Base-by-base conservation (phyloP, 768 basidiomycete genomes). In the Auriculariales sp. region DNA sequence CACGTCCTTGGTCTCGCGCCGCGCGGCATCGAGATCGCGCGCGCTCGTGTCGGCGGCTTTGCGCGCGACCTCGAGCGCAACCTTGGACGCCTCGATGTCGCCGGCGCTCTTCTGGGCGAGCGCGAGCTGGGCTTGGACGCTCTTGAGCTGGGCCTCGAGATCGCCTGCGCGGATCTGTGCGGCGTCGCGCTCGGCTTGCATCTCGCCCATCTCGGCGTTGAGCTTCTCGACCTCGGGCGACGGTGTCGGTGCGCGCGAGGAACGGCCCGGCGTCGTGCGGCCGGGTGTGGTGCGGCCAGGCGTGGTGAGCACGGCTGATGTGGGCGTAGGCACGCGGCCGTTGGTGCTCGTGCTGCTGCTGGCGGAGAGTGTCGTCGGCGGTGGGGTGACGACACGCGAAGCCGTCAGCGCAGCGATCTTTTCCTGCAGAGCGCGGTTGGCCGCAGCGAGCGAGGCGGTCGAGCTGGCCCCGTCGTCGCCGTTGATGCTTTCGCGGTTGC, bases 141-240 rank as follows among this genome's bases (percentile, higher is more conserved):
- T 59, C 11, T 70, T 65, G 7, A 73, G 55, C 19, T 69, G 62
- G 1, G 62, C 58, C 55, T 78, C 75, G 39, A 72, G 64, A 35
- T 71, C 67, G 4, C 66, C 53, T 2, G 73, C 60, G 14, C 66
- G 66, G 29, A 59, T 49, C 22, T 61, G 56, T 30, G 70, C 68
- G 25, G 66, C 66, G 35, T 77, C 69, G 6, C 67, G 69, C 52
- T 77, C 78, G 34, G 61, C 59, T 52, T 70, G 68, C 4, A 55
- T 19, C 19, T 32, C 34, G 25, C 49, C 42, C 11, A 81, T 85
- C 60, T 90, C 86, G 49, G 75, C 76, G 59, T 88, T 82, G 7
- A 85, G 67, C 1, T 74, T 71, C 50, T 79, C 73, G 28, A 88
- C 57, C 17, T 60, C 56, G 14, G 63, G 57, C 32, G 47, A 17